These are phyloP conservation scores for Arachnopeziza araneosa DNA, from an alignment of 2,329 filamentous ascomycete species.

Conservation along the genomic window DNA sequence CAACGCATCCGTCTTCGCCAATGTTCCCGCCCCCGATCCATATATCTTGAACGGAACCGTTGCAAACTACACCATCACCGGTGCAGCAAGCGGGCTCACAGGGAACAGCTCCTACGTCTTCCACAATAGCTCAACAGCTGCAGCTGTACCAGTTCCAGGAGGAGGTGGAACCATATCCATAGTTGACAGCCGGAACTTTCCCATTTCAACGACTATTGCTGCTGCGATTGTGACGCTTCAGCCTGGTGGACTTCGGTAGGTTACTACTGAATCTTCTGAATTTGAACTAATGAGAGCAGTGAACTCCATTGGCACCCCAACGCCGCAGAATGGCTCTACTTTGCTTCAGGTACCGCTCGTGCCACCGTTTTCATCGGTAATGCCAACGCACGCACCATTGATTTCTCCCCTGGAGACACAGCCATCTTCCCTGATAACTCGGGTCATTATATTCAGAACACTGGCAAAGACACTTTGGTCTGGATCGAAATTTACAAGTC, in stretches of 20 bases:
- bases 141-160: slow-evolving; percentile 35
- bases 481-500: slow-evolving; percentile 68
- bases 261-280: slow-evolving; percentile 52
- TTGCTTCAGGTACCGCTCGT: slow-evolving; percentile 55
- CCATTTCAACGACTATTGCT: slow-evolving; percentile 59
- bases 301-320: slow-evolving; percentile 26
- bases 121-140: slow-evolving; percentile 30
- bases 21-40: slow-evolving; percentile 50
- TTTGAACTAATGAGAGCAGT: background rate
- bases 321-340: slow-evolving; percentile 68
- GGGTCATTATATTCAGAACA: slow-evolving; percentile 65
- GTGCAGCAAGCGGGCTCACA: slow-evolving; percentile 42
- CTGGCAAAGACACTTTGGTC: slow-evolving; percentile 56
- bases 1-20: slow-evolving; percentile 51
- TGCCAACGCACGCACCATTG: slow-evolving; percentile 57
- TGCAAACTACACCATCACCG: slow-evolving; percentile 39
- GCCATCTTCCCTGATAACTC: slow-evolving; percentile 63
- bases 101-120: slow-evolving; percentile 60
- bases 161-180: slow-evolving; percentile 50
- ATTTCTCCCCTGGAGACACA: slow-evolving; percentile 62
- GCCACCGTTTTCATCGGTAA: slow-evolving; percentile 62
- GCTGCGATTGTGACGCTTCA: slow-evolving; percentile 59
- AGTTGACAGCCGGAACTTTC: slow-evolving; percentile 63
- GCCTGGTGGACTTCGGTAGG: slow-evolving; percentile 59
- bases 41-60: slow-evolving; percentile 57